Base-by-base conservation (phyloP, 768 basidiomycete genomes). In the Boletus barrowsii region DNA sequence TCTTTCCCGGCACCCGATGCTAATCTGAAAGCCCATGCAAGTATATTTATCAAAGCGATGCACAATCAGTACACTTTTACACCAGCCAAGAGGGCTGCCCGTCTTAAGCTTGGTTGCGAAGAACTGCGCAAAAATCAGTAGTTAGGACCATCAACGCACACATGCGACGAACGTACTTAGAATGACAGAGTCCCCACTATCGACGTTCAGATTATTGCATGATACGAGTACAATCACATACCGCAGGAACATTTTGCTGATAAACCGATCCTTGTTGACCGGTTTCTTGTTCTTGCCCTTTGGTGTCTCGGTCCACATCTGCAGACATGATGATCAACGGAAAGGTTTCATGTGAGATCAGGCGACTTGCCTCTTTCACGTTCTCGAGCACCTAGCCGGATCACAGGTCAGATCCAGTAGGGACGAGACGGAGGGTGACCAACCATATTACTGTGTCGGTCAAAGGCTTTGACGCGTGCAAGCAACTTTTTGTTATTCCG, bases 241-340 rank as follows among this genome's bases (percentile, higher is more conserved):
- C 90, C 93, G 82, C 57, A 98, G 75, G 74, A 96, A 98, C 93
- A 99, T 96, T 76, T 98, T 99, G 72, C 93, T 96, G 71, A 99
- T 96, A 77, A 98, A 99, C 45, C 97, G 83, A 74, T 98, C 97
- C 75, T 98, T 98, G 79, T 98, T 98, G 53, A 98, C 87, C 8
- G 97, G 92, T 69, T 98, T 98, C 78, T 97, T 98, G 69, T 93
- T 93, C 76, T 98, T 98, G 39, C 93, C 94, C 73, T 98, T 98
- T 18, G 97, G 97, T 44, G 87, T 72, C 72, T 99, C 97, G 20
- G 95, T 98, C 97, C 97, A 98, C 96, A 98, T 98, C 93, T 99
- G 57, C 33, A 55, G 47, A 59, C 7, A 46, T 36, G 39, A 47
- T 37, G 36, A 33, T 70, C 54, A 64, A 20, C 24, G 24, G 26